Percentiles rank a stretch among this genome's conserved stretches.
Conservation (phyloP, 805 yeast species). For the Starmerella bacillaris region DNA sequence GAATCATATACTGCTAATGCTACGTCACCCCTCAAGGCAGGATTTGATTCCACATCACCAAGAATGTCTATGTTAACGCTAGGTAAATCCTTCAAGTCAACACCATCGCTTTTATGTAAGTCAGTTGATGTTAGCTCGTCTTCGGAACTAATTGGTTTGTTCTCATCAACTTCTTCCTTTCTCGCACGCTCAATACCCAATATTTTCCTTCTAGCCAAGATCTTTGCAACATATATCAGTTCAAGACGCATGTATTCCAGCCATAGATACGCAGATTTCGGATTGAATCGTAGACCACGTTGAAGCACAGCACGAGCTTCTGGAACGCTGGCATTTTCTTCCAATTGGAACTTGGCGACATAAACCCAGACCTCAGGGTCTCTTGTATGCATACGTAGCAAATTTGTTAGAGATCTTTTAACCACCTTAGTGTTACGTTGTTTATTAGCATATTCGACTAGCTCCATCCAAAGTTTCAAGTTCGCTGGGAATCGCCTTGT, state of each 20-base stretch:
- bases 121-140: constrained; percentile 29
- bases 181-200: constrained; percentile 44
- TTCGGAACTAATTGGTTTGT: constrained; percentile 30
- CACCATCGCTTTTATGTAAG: constrained; percentile 35
- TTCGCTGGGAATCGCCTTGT: constrained; percentile 63
- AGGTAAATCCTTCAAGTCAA: constrained; percentile 50
- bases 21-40: constrained; percentile 58
- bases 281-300: constrained; percentile 66
- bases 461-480: constrained; percentile 57
- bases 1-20: constrained; percentile 54
- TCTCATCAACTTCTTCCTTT: constrained; percentile 27
- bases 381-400: constrained; percentile 77
- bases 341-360: constrained; percentile 88
- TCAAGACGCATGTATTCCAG: constrained; percentile 75
- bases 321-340: constrained; percentile 68
- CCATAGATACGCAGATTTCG: constrained; percentile 60
- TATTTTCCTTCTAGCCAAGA: constrained; percentile 66
- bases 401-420: constrained; percentile 47
- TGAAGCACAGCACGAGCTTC: constrained; percentile 79
- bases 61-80: constrained; percentile 73
- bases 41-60: constrained; percentile 71
- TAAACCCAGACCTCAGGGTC: constrained; percentile 81
- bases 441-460: constrained; percentile 36
- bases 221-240: constrained; percentile 63
- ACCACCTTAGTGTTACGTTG: constrained; percentile 21